phyloP scores from a whole-genome alignment of 106 monocot species.

The Apostasia ramifera region DNA sequence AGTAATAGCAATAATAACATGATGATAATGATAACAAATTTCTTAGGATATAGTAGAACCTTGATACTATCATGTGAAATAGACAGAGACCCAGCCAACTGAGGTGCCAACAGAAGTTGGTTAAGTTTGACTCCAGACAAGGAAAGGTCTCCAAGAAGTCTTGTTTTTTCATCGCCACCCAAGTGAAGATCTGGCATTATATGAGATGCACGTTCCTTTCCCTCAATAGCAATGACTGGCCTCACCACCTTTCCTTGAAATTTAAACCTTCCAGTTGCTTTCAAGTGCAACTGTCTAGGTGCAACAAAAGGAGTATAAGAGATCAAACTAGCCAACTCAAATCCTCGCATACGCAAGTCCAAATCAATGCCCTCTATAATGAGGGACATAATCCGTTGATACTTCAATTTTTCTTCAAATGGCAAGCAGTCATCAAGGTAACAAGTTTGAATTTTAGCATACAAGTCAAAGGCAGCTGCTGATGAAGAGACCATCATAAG shows the following conservation, averaged over 20 bases:
- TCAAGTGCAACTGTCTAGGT: constrained; percentile 79
- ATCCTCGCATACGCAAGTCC: constrained; percentile 84
- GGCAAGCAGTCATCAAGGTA: constrained; percentile 48
- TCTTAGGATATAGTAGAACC: constrained; percentile 18
- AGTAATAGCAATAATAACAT: background rate
- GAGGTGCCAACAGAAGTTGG: constrained; percentile 92
- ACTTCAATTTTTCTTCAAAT: constrained; percentile 15
- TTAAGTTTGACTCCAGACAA: constrained; percentile 87
- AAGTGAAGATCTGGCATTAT: constrained; percentile 11
- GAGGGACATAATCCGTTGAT: constrained; percentile 40
- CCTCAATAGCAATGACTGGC: constrained; percentile 21
- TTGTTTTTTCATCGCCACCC: constrained; percentile 22
- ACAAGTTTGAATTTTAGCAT: constrained; percentile 66
- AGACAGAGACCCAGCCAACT: constrained; percentile 66
- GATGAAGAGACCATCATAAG: constrained; percentile 62
- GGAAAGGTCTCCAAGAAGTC: constrained; percentile 82
- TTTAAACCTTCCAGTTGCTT: constrained; percentile 82
- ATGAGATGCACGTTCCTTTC: constrained; percentile 1
- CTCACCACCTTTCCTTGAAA: constrained; percentile 80
- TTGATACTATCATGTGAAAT: constrained; percentile 59
- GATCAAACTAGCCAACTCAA: constrained; percentile 82
- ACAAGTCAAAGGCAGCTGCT: constrained; percentile 85
- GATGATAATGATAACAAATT: background rate
- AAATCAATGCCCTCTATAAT: constrained; percentile 82
- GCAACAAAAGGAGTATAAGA: constrained; percentile 69